Evolutionary conservation across 768 basidiomycete genomes (phyloP).

Genomic region (Suillus brevipes): DNA sequence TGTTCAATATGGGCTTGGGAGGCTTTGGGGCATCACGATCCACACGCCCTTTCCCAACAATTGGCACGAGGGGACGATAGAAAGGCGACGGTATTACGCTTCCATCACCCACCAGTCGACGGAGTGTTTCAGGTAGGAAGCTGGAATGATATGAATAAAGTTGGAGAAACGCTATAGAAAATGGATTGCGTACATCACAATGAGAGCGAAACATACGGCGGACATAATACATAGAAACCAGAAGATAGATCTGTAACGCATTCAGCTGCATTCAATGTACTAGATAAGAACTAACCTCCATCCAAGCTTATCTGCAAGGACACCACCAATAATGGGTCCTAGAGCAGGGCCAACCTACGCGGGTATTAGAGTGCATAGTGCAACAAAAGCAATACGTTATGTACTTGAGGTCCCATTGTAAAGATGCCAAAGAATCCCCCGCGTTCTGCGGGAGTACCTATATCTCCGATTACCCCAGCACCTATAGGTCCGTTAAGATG

Average conservation of each 20-base stretch:
- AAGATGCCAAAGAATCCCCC: constrained; percentile 75
- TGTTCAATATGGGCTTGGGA: constrained; percentile 29
- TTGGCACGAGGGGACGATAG: constrained; percentile 28
- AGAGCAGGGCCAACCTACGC: constrained; percentile 52
- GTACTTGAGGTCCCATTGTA: constrained; percentile 62
- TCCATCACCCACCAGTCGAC: constrained; percentile 29
- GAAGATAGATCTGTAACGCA: constrained; percentile 49
- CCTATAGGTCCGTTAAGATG: constrained; percentile 36
- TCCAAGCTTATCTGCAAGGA: constrained; percentile 51
- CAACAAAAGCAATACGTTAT: neutral
- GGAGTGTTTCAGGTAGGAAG: constrained; percentile 24
- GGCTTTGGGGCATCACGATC: constrained; percentile 4
- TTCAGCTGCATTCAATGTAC: constrained; percentile 1
- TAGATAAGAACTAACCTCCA: constrained; percentile 48
- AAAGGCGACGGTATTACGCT: constrained; percentile 28
- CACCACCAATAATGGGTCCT: constrained; percentile 48
- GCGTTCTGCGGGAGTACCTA: constrained; percentile 69
- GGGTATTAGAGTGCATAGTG: neutral
- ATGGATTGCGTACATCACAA: constrained; percentile 43
- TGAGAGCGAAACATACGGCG: constrained; percentile 44
- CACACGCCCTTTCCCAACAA: constrained; percentile 26
- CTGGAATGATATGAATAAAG: constrained; percentile 32
- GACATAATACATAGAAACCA: constrained; percentile 60
- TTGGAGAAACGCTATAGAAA: constrained; percentile 23
- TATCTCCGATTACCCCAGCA: constrained; percentile 78